Conservation (phyloP, 2,329 filamentous ascomycete species). For the Cladosporium sp. region DNA sequence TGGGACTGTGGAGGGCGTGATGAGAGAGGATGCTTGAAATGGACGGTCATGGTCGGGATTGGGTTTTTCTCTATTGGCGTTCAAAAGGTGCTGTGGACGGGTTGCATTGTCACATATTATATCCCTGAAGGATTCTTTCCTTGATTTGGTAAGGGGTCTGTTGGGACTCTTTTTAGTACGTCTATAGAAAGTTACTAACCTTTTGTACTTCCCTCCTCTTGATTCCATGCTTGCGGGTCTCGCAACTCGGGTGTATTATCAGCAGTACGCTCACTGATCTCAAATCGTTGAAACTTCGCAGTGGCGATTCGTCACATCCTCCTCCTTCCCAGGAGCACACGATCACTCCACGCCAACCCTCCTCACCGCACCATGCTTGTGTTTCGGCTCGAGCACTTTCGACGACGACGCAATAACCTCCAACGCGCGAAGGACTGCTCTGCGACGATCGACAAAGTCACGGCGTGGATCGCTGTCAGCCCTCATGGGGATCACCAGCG, state of each 20-base stretch:
- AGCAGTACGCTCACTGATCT: too few species aligned
- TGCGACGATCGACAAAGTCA: constrained; percentile 11
- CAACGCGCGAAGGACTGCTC: constrained; percentile 15
- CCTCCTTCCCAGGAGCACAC: neutral
- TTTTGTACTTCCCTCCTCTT: neutral
- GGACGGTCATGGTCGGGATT: too few species aligned
- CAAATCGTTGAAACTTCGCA: too few species aligned
- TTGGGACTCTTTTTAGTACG: neutral
- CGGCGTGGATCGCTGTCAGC: neutral
- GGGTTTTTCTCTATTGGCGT: neutral
- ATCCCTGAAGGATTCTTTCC: neutral
- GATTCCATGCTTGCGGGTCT: too few species aligned
- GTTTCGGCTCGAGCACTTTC: neutral
- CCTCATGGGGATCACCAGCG: neutral
- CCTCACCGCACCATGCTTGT: neutral
- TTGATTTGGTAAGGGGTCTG: neutral
- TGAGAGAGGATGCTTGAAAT: constrained; percentile 18
- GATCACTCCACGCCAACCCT: neutral
- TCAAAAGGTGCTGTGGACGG: neutral
- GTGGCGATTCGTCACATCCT: too few species aligned
- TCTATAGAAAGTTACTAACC: neutral
- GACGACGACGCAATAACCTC: constrained; percentile 16
- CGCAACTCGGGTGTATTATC: too few species aligned
- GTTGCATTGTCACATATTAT: neutral
- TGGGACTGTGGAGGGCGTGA: constrained; percentile 35